Evolutionary conservation across 2,329 filamentous ascomycete species (phyloP), one percentile per base, ranked within the genome.

Genomic region (Sodiomyces alkalinus): DNA sequence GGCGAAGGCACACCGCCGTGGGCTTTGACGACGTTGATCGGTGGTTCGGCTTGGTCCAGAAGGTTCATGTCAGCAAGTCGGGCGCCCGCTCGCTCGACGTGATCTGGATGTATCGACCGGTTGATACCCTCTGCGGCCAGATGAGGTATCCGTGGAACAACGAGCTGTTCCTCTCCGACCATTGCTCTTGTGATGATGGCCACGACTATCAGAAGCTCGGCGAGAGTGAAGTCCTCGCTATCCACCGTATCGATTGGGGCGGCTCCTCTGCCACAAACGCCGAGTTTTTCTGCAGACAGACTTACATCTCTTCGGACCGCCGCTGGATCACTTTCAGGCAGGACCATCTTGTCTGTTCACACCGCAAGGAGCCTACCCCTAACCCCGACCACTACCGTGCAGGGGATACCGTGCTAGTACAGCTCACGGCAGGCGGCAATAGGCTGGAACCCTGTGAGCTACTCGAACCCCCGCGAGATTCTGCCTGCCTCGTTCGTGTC

Each of bases 151-250:
- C 76, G 0, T 74, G 70, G 48, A 36, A 52, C 0, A 80, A 85
- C 28, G 81, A 92, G 47, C 49, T 90, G 0, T 90, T 90, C 35
- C 50, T 87, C 0, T 81, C 74, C 0, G 69, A 83, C 28, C 72
- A 85, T 33, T 87, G 82, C 50, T 78, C 74, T 1, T 90, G 81
- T 36, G 46, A 54, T 0, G 56, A 66, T 12, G 43, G 37, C 7
- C 26, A 23, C 0, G 33, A 32, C 1, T n/a, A n/a, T n/a, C 33
- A 52, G 0, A 58, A 60, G 17, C 56, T 81, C 3, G 39, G 56
- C 0, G 58, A 63, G 1, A 48, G 62, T 0, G 63, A 81, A 19
- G 55, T 85, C 1, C 41, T 71, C 0, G 60, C 58, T 0, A 65
- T 64, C 2, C 65, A 78, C 22, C 37, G 58, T 0, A 62, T 86